Conservation (phyloP, 1,139 yeast species). For the Debaryomyces robertsiae region DNA sequence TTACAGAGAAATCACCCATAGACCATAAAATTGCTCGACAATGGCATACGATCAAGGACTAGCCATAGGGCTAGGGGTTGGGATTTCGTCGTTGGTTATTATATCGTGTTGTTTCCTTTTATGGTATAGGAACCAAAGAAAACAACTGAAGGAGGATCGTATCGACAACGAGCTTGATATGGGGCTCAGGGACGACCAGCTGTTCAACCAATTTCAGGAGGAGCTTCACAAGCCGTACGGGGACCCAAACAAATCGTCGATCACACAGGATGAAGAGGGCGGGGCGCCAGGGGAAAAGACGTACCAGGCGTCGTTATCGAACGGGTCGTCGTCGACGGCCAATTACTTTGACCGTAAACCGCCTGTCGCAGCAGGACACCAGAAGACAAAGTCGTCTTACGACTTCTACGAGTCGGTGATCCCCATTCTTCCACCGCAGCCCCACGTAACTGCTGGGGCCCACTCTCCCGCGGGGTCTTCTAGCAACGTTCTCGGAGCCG, state of each 20-base stretch:
- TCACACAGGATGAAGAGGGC: slow-evolving; percentile 6
- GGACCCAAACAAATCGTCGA: slow-evolving; percentile 8
- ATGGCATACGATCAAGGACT: slow-evolving; percentile 28
- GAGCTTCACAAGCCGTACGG: slow-evolving; percentile 34
- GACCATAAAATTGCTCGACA: slow-evolving; percentile 1
- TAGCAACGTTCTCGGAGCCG: not conserved
- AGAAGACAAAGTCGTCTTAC: slow-evolving; percentile 34
- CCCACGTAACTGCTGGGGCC: not conserved
- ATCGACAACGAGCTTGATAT: slow-evolving; percentile 36
- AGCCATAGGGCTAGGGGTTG: slow-evolving; percentile 49
- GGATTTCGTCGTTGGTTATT: slow-evolving; percentile 40
- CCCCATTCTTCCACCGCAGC: slow-evolving; percentile 34
- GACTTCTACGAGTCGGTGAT: slow-evolving; percentile 49
- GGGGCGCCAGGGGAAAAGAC: slow-evolving; percentile 11
- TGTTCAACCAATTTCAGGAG: slow-evolving; percentile 41
- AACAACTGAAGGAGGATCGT: slow-evolving; percentile 37
- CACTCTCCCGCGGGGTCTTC: slow-evolving; percentile 1
- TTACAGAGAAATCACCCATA: not conserved
- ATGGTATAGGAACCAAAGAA: slow-evolving; percentile 36
- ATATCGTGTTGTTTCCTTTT: slow-evolving; percentile 24
- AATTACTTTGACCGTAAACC: slow-evolving; percentile 8
- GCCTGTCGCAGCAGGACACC: slow-evolving; percentile 12
- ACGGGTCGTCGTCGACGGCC: slow-evolving; percentile 14
- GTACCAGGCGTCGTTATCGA: slow-evolving; percentile 13
- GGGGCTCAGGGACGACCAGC: slow-evolving; percentile 41